Evolutionary conservation across 345 rosid species (phyloP), one percentile per base, ranked within the genome.

Genomic region (Hevea brasiliensis): DNA sequence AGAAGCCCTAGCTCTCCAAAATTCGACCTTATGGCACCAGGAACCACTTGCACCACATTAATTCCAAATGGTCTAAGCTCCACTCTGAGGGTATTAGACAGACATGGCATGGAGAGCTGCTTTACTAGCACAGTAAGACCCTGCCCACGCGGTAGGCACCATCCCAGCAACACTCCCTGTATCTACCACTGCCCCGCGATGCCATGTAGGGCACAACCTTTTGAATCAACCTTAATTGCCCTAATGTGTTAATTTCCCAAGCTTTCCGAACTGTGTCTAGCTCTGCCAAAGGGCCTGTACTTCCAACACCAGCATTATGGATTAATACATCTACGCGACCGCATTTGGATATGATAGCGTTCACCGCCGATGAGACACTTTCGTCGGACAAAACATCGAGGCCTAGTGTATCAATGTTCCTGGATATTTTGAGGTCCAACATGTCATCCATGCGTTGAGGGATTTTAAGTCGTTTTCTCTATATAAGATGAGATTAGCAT

Each of bases 171-270:
- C 88, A 42, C 88, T 89, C 42, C 88, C 92, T 42, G 86, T 63
- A 54, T 89, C 87, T 35, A 86, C 94, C 94, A 10, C 74, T 72
- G 1, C 86, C 67, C 47, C 79, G 70, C 11, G 77, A 70, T 0
- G 84, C 92, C 94, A 87, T 89, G 78, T 84, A 55, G 20, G 94
- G 94, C n/a, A 87, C 92, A 17, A 87, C 86, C 24, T 84, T 81
- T 72, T 89, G 94, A 51, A 88, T 84, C 86, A 89, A 57, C 37
- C 92, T 81, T 15, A 89, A 73, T 68, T 85, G 90, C 67, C 92
- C 94, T 45, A 87, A 8, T 7, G 88, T 73, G 82, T 89, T 89
- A 65, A 87, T 85, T 73, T 88, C 92, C 84, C 82, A 89, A 61
- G 90, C 85, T 65, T 79, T 86, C 14, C 81, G 76, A n/a, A 86